Evolutionary conservation across 352 stramenopile species (phyloP).

Genomic region (Globisporangium nodosum): DNA sequence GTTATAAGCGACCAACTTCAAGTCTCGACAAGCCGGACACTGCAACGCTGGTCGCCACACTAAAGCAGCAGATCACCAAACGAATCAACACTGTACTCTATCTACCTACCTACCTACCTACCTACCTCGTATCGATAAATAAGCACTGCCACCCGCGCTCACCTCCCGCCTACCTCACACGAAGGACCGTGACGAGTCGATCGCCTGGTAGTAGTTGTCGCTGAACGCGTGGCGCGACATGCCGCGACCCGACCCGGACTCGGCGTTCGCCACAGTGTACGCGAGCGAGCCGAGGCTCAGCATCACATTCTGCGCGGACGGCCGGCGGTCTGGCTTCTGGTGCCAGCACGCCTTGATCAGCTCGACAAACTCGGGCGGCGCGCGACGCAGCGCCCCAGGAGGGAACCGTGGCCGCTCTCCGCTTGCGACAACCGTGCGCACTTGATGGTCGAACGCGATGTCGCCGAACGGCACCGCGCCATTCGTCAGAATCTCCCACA

Average conservation of each 20-base stretch:
- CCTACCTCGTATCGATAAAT: no score
- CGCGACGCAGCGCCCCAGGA: constrained; percentile 23
- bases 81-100: no score
- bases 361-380: constrained; percentile 57
- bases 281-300: constrained; percentile 42
- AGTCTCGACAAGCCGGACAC: no score
- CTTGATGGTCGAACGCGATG: constrained; percentile 63
- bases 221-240: constrained; percentile 54
- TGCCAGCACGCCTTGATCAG: constrained; percentile 60
- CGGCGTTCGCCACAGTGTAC: constrained; percentile 42
- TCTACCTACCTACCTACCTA: no score
- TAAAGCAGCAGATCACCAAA: no score
- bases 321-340: constrained; percentile 40
- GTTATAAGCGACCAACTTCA: no score
- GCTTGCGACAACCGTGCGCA: constrained; percentile 46
- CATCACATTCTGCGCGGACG: constrained; percentile 64
- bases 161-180: constrained; percentile 4
- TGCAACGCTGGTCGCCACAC: no score
- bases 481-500: constrained; percentile 73
- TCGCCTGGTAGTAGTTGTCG: constrained; percentile 68
- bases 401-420: constrained; percentile 51
- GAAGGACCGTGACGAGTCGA: constrained; percentile 57
- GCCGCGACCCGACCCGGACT: constrained; percentile 24
- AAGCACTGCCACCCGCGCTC: no score
- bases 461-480: constrained; percentile 59